Evolutionary conservation across 1,139 yeast genomes (phyloP), one percentile per base, ranked within the genome.

Genomic region (Nakaseomyces kungkrabaensis): DNA sequence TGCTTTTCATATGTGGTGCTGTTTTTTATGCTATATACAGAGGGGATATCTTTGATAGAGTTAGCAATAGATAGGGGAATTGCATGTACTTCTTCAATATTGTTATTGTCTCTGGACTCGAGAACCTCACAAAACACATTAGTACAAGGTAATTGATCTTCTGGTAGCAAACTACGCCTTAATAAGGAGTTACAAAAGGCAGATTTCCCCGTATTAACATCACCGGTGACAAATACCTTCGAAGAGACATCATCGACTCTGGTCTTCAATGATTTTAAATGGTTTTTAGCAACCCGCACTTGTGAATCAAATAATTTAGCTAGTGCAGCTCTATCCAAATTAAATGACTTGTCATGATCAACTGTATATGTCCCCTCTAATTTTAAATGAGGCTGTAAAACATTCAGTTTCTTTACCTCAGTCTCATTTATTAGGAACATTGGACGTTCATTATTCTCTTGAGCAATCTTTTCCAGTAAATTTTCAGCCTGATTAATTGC

Each of bases 121-220:
- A 87, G 73, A 3, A 94, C 94, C 68, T 94, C 98, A 66, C 97
- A 90, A 62, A 94, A 94, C 1, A 94, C 97, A 51, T 88, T 83
- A 0, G 99, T 94, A 60, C 97, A 90, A 1, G 99, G 99, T 62
- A 94, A 96, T 63, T 94, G 98, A 67, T 94, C 99, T 59, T 86
- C 96, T 0, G 99, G 98, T 47, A 92, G 72, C 1, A 94, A 69
- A 49, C 79, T 78, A 53, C 95, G 76, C 56, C 94, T 75, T 55
- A 94, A 71, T 46, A 94, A 71, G 0, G 97, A 94, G 63, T 94
- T 94, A 68, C 98, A 94, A 59, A 94, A 88, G 0, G 96, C 86
- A 1, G 97, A 88, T 64, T 94, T 94, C 4, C 99, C 99, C 0
- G 98, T 86, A 66, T 94, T 94, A 59, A 94, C 76, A 67, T 94